Evolutionary conservation across 2,329 filamentous ascomycete genomes (phyloP).

Genomic region (Xylaria sp.): DNA sequence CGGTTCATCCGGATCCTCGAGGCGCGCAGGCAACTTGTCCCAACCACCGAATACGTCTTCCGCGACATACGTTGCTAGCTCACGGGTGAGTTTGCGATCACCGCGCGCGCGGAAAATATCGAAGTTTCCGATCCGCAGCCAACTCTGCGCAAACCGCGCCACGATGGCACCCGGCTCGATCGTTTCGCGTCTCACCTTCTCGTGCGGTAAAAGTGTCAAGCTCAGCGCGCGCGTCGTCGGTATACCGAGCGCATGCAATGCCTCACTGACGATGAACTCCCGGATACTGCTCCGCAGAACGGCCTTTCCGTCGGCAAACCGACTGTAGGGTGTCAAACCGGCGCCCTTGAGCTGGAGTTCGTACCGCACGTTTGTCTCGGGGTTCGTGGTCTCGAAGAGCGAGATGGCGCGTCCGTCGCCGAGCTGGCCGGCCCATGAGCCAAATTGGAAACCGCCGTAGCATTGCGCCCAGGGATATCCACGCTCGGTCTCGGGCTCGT

Average conservation of each 20-base stretch:
- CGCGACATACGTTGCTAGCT: conserved; percentile 74
- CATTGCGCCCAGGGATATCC: conserved; percentile 98
- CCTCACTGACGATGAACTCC: conserved; percentile 90
- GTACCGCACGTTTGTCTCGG: conserved; percentile 64
- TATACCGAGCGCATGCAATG: conserved; percentile 76
- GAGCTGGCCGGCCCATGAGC: conserved; percentile 91
- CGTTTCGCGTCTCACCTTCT: conserved; percentile 69
- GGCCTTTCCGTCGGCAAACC: conserved; percentile 93
- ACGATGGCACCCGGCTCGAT: conserved; percentile 91
- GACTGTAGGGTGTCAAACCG: conserved; percentile 86
- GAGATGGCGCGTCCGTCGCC: conserved; percentile 94
- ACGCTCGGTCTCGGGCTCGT: conserved; percentile 68
- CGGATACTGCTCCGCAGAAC: conserved; percentile 88
- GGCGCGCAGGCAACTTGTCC: conserved; percentile 67
- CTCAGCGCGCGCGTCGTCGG: conserved; percentile 83
- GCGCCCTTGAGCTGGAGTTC: conserved; percentile 94
- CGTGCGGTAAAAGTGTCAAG: conserved; percentile 68
- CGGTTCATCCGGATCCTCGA: conserved; percentile 48
- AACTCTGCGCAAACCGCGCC: conserved; percentile 81
- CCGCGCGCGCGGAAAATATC: conserved; percentile 81
- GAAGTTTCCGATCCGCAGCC: conserved; percentile 92
- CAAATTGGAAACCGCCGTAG: conserved; percentile 79
- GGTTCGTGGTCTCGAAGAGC: conserved; percentile 82
- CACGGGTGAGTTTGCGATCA: conserved; percentile 67
- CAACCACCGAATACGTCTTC: conserved; percentile 86